A percentile compares a stretch with the other conserved stretches of the same genome.
Conservation (phyloP, 305 asterid genomes). For the Vinca major region DNA sequence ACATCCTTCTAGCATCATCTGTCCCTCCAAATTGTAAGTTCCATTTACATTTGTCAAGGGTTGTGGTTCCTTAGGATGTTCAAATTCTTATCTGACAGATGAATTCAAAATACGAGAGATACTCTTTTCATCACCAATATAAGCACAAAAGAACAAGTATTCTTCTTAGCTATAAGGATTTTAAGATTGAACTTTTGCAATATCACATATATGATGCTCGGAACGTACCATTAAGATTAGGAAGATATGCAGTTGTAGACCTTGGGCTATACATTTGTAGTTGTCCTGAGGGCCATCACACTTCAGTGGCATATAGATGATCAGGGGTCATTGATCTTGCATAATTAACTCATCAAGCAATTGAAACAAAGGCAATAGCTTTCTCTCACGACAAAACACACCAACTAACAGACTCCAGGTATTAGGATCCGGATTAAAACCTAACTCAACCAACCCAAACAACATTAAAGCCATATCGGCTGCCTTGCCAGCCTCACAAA, state of each 20-base stretch:
- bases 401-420: conserved; percentile 66
- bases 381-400: conserved; percentile 53
- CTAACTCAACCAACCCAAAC: conserved; percentile 46
- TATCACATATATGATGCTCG: background rate
- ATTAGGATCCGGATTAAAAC: conserved; percentile 54
- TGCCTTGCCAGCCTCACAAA: conserved; percentile 57
- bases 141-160: too few relatives aligned
- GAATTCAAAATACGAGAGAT: background rate
- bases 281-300: background rate
- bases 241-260: background rate
- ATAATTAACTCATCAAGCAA: conserved; percentile 50
- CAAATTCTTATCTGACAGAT: background rate
- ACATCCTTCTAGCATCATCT: background rate
- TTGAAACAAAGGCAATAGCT: conserved; percentile 57
- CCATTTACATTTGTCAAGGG: background rate
- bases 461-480: conserved; percentile 42
- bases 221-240: background rate
- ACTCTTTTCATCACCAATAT: too few relatives aligned
- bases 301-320: background rate
- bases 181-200: background rate
- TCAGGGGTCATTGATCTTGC: conserved; percentile 8
- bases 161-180: background rate
- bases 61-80: background rate
- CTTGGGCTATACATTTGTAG: background rate
- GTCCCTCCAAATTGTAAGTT: background rate